phyloP scores from a whole-genome alignment of 805 yeast species.

The Candida yuanshanica region DNA sequence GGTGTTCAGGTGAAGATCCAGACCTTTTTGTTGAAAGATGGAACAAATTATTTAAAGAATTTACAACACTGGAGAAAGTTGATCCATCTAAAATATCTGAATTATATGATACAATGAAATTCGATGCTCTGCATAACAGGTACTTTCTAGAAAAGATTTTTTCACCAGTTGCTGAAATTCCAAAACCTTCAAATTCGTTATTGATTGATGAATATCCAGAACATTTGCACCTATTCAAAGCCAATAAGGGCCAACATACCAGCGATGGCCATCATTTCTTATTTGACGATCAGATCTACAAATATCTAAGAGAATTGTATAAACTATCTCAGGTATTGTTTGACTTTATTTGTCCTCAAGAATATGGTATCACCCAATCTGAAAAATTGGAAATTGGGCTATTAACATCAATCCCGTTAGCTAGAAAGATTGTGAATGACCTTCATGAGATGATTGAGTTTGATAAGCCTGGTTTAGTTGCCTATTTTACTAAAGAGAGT shows the following conservation, averaged over 20 bases:
- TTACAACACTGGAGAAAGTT: conserved; percentile 87
- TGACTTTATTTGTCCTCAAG: conserved; percentile 98
- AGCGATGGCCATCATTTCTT: conserved; percentile 34
- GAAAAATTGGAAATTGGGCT: conserved; percentile 96
- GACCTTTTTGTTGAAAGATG: conserved; percentile 87
- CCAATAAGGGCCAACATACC: conserved; percentile 9
- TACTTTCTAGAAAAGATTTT: conserved; percentile 82
- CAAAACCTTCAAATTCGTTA: conserved; percentile 24
- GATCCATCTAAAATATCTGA: conserved; percentile 97
- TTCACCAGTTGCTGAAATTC: conserved; percentile 48
- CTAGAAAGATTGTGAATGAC: conserved; percentile 79
- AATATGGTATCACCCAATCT: conserved; percentile 92
- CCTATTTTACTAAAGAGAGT: conserved; percentile 94
- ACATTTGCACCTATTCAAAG: conserved; percentile 22
- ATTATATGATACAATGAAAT: conserved; percentile 96
- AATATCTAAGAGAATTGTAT: conserved; percentile 80
- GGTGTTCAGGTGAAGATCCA: conserved; percentile 99
- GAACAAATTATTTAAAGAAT: conserved; percentile 94
- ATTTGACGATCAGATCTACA: conserved; percentile 77
- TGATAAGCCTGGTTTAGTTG: conserved; percentile 77
- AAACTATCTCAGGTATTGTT: conserved; percentile 86
- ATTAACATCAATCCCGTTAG: conserved; percentile 88
- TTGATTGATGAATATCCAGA: conserved; percentile 25
- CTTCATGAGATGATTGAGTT: conserved; percentile 72
- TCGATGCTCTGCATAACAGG: conserved; percentile 93